These are phyloP conservation scores for Leccinum variicolor DNA, from an alignment of 768 basidiomycete species.

Conservation along the genomic window DNA sequence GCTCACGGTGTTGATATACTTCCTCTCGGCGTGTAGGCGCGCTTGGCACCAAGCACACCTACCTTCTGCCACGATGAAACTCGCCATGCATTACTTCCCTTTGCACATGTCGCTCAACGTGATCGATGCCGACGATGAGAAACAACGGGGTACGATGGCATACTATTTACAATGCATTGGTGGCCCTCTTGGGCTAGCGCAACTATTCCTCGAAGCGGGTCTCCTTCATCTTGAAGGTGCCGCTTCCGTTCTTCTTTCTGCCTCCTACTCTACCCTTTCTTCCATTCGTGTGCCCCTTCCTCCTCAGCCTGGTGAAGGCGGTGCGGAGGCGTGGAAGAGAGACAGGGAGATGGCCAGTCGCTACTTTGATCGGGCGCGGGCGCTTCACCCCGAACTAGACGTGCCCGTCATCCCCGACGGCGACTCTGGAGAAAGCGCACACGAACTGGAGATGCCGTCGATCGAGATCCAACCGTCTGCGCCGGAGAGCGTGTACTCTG, in stretches of 20 bases:
- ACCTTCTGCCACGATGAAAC: constrained; percentile 73
- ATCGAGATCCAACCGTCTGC: constrained; percentile 45
- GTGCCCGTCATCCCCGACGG: constrained; percentile 64
- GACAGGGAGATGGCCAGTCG: constrained; percentile 68
- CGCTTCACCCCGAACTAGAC: constrained; percentile 59
- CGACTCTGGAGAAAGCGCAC: constrained; percentile 23
- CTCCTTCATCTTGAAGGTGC: constrained; percentile 80
- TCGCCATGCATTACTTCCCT: constrained; percentile 71
- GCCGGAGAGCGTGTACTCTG: constrained; percentile 27
- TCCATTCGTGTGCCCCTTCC: constrained; percentile 67
- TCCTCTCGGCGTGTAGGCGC: constrained; percentile 43
- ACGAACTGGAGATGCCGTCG: constrained; percentile 66
- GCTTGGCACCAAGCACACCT: constrained; percentile 79
- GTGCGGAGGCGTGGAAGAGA: constrained; percentile 69
- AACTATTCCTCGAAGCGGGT: constrained; percentile 75
- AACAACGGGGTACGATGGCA: constrained; percentile 47
- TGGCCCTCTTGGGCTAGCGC: constrained; percentile 62
- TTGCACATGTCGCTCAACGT: constrained; percentile 43
- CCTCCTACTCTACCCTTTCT: constrained; percentile 73
- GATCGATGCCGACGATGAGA: constrained; percentile 34
- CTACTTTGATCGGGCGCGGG: constrained; percentile 69
- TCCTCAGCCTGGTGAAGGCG: constrained; percentile 49
- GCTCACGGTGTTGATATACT: neutral
- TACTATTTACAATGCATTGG: constrained; percentile 71
- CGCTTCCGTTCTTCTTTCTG: constrained; percentile 64